Conservation (phyloP, 2,329 filamentous ascomycete genomes). For the Cryphonectria carpinicola region DNA sequence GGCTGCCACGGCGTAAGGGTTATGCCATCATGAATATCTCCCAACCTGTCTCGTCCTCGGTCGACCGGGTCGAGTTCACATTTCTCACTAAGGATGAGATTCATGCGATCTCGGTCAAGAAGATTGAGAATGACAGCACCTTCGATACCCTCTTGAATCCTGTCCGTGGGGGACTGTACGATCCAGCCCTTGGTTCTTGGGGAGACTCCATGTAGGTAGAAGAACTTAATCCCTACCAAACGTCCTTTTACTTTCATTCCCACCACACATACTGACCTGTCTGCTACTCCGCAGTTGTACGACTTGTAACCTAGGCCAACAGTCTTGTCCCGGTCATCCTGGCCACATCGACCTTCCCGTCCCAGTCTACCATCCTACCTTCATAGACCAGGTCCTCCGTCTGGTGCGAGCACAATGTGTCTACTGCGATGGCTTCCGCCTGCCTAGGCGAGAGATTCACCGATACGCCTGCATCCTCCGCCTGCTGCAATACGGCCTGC, state of each 20-base stretch:
- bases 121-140: slow-evolving; percentile 91
- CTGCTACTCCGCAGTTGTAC: slow-evolving; percentile 66
- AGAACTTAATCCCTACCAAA: slow-evolving; percentile 7
- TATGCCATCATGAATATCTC: slow-evolving; percentile 65
- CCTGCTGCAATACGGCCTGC: slow-evolving; percentile 81
- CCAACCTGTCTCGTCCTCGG: slow-evolving; percentile 80
- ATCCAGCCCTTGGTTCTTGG: slow-evolving; percentile 88
- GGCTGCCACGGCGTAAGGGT: slow-evolving; percentile 10
- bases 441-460: slow-evolving; percentile 77
- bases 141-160: slow-evolving; percentile 92
- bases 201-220: slow-evolving; percentile 75
- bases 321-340: slow-evolving; percentile 86
- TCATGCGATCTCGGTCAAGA: slow-evolving; percentile 85
- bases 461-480: slow-evolving; percentile 82
- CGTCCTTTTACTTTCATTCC: neutral
- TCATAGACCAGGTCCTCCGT: slow-evolving; percentile 88
- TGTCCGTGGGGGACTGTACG: slow-evolving; percentile 88
- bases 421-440: slow-evolving; percentile 86
- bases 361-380: slow-evolving; percentile 94
- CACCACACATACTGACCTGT: neutral
- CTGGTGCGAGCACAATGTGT: slow-evolving; percentile 85
- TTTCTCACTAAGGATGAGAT: slow-evolving; percentile 85
- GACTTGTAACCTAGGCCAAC: slow-evolving; percentile 84
- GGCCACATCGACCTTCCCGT: slow-evolving; percentile 95
- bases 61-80: slow-evolving; percentile 87